A percentile compares a stretch with the other conserved stretches of the same genome.
These are phyloP conservation scores for Euphorbia celastroides DNA, from an alignment of 441 rosid species.

Conservation along the genomic window DNA sequence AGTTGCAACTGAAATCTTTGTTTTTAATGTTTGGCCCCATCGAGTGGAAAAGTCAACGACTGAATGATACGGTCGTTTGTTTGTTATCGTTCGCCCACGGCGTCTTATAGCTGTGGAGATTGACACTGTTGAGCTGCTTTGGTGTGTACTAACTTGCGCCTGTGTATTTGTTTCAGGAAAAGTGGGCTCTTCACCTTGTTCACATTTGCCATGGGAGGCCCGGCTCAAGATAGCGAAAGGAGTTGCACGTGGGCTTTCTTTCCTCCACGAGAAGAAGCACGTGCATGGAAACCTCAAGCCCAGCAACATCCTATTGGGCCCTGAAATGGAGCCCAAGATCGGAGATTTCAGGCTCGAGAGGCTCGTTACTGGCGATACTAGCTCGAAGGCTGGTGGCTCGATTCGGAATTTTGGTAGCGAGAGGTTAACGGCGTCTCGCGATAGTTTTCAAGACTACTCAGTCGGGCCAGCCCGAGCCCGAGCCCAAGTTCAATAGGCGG, in stretches of 20 bases:
- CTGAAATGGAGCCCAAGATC: slow-evolving; percentile 66
- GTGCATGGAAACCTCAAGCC: slow-evolving; percentile 85
- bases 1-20: slow-evolving; percentile 43
- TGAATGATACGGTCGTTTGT: slow-evolving; percentile 9
- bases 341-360: slow-evolving; percentile 83
- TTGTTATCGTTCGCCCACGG: slow-evolving; percentile 29
- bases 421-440: slow-evolving; percentile 61
- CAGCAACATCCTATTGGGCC: slow-evolving; percentile 57
- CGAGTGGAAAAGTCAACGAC: slow-evolving; percentile 35
- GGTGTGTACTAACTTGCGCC: slow-evolving; percentile 11
- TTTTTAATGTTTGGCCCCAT: slow-evolving; percentile 37
- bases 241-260: slow-evolving; percentile 68
- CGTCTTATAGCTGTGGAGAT: slow-evolving; percentile 27
- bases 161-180: slow-evolving; percentile 40
- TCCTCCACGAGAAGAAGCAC: slow-evolving; percentile 81
- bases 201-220: slow-evolving; percentile 71
- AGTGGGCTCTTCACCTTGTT: slow-evolving; percentile 62
- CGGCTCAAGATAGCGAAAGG: slow-evolving; percentile 76
- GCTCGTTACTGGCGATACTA: slow-evolving; percentile 54
- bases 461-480: slow-evolving; percentile 69
- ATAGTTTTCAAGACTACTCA: slow-evolving; percentile 42
- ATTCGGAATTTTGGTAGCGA: slow-evolving; percentile 71
- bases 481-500: slow-evolving; percentile 63
- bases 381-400: slow-evolving; percentile 52
- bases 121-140: not conserved